These are phyloP conservation scores for Phlyctochytrium planicorne DNA, from an alignment of 192 early-diverging fungal genomes.

Conservation along the genomic window DNA sequence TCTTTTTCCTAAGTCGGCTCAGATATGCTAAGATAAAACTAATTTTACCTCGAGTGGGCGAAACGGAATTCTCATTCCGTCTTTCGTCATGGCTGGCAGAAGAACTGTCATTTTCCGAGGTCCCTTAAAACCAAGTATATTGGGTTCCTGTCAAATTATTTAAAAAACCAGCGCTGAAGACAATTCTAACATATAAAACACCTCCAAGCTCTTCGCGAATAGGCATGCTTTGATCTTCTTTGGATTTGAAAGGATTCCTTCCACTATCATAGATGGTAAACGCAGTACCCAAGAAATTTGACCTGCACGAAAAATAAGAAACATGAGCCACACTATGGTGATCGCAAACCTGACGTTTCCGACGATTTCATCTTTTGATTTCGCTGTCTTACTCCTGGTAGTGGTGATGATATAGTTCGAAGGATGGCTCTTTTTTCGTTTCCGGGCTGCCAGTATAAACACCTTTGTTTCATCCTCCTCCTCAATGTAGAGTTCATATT, in stretches of 20 bases:
- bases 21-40: slow-evolving; percentile 12
- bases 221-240: slow-evolving; percentile 14
- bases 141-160: slow-evolving; percentile 60
- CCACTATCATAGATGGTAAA: slow-evolving; percentile 74
- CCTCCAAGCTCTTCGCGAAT: slow-evolving; percentile 71
- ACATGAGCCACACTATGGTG: too few species aligned
- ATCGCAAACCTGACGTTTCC: slow-evolving; percentile 54
- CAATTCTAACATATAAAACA: slow-evolving; percentile 66
- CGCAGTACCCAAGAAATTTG: slow-evolving; percentile 83
- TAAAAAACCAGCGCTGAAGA: not conserved
- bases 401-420: slow-evolving; percentile 65
- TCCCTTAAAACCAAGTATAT: slow-evolving; percentile 85
- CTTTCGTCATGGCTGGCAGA: slow-evolving; percentile 64
- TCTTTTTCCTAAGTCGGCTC: slow-evolving; percentile 54
- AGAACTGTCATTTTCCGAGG: slow-evolving; percentile 90
- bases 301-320: slow-evolving; percentile 43
- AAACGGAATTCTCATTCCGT: slow-evolving; percentile 55
- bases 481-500: slow-evolving; percentile 71
- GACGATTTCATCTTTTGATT: slow-evolving; percentile 29
- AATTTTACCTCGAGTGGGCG: slow-evolving; percentile 50
- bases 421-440: slow-evolving; percentile 63
- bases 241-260: slow-evolving; percentile 36
- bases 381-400: slow-evolving; percentile 13
- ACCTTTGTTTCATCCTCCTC: slow-evolving; percentile 44
- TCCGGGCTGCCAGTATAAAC: slow-evolving; percentile 68